Conservation (phyloP, 345 rosid genomes). For the Viola odorata region DNA sequence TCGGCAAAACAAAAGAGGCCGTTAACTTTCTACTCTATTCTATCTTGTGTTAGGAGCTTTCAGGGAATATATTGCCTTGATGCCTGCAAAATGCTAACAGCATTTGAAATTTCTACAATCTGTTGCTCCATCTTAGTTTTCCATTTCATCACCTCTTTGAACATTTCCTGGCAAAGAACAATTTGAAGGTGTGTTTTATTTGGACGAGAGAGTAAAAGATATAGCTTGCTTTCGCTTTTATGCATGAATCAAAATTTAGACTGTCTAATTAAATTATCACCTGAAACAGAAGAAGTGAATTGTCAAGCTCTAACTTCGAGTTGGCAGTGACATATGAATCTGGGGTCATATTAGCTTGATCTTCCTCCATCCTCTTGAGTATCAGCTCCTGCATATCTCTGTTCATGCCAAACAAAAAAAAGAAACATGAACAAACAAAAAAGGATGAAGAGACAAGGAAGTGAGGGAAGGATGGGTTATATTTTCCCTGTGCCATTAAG, state of each 20-base stretch:
- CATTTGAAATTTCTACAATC: constrained; percentile 50
- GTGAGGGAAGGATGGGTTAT: neutral
- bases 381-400: constrained; percentile 50
- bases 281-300: constrained; percentile 46
- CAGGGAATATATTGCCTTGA: constrained; percentile 26
- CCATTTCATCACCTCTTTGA: constrained; percentile 70
- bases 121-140: constrained; percentile 74
- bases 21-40: constrained; percentile 17
- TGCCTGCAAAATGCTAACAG: constrained; percentile 47
- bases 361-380: constrained; percentile 49
- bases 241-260: neutral
- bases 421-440: too few relatives aligned
- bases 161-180: constrained; percentile 47
- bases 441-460: neutral
- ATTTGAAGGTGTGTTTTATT: neutral
- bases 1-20: neutral
- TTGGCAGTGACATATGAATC: constrained; percentile 54
- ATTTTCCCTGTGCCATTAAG: neutral
- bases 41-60: constrained; percentile 13
- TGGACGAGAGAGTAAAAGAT: neutral
- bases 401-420: constrained; percentile 24
- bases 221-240: neutral
- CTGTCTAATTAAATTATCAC: constrained; percentile 28
- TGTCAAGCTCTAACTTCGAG: constrained; percentile 50
- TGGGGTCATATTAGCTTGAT: constrained; percentile 46